phyloP scores from a whole-genome alignment of 257 asterid genomes.

The Haberlea rhodopensis region DNA sequence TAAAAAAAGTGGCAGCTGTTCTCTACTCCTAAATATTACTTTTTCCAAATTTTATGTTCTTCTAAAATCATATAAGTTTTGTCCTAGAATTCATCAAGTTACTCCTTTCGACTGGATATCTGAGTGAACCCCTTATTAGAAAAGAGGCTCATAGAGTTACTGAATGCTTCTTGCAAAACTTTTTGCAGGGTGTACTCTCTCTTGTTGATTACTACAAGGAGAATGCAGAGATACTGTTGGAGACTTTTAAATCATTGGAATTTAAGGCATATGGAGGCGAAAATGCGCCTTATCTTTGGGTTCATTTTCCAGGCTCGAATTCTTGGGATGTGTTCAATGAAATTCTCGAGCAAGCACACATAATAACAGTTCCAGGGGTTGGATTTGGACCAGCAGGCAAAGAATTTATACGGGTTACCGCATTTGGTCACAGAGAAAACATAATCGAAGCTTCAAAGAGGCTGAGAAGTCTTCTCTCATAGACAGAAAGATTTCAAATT shows the following conservation, averaged over 20 bases:
- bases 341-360: conserved; percentile 73
- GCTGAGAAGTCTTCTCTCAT: conserved; percentile 44
- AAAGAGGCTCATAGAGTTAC: not conserved
- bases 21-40: not conserved
- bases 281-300: conserved; percentile 93
- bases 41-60: not conserved
- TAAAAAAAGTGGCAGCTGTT: not conserved
- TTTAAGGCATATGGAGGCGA: conserved; percentile 65
- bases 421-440: conserved; percentile 68
- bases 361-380: conserved; percentile 81
- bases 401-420: conserved; percentile 74
- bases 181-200: conserved; percentile 45
- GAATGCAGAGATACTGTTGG: conserved; percentile 65
- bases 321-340: conserved; percentile 79
- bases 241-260: conserved; percentile 65
- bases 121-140: not conserved
- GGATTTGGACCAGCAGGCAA: conserved; percentile 94
- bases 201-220: conserved; percentile 65
- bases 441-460: conserved; percentile 74
- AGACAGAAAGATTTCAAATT: not conserved
- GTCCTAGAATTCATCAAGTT: not conserved
- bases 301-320: conserved; percentile 75
- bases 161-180: not conserved
- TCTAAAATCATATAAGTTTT: not conserved
- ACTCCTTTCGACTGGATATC: not conserved